Conservation (phyloP, 805 yeast genomes). For the Nakazawaea populi region DNA sequence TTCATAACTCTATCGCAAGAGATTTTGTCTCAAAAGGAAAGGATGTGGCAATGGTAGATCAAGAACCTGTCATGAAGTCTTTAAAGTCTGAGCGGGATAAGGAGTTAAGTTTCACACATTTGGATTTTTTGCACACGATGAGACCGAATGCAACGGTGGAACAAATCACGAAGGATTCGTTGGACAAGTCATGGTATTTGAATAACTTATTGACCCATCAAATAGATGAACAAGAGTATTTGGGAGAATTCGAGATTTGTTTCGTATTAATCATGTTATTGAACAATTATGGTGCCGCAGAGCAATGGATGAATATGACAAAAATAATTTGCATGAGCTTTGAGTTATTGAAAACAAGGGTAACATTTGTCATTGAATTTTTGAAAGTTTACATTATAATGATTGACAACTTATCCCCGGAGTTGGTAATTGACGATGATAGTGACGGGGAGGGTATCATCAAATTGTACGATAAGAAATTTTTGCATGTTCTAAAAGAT, state of each 20-base stretch:
- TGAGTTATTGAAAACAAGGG: constrained; percentile 19
- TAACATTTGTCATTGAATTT: constrained; percentile 24
- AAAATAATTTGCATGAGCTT: constrained; percentile 34
- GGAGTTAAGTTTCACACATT: constrained; percentile 34
- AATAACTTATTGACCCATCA: constrained; percentile 23
- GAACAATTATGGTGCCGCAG: constrained; percentile 58
- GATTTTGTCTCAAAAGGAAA: constrained; percentile 1
- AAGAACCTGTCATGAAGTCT: constrained; percentile 26
- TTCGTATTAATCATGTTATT: constrained; percentile 44
- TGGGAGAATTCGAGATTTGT: constrained; percentile 51
- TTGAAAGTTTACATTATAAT: constrained; percentile 29
- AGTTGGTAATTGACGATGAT: constrained; percentile 2
- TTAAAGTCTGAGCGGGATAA: constrained; percentile 21
- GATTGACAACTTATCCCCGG: constrained; percentile 17
- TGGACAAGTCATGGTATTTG: constrained; percentile 62
- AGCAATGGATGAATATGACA: constrained; percentile 57
- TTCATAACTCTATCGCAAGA: constrained; percentile 22
- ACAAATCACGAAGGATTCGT: constrained; percentile 42
- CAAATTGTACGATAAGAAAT: constrained; percentile 2
- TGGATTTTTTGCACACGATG: constrained; percentile 34
- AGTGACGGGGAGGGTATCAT: constrained; percentile 5
- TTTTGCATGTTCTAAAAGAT: constrained; percentile 1
- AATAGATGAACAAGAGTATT: constrained; percentile 23
- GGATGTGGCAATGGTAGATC: neutral
- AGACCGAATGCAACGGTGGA: constrained; percentile 29